Percentiles rank a stretch among this genome's conserved stretches.
These are phyloP conservation scores for Globisporangium nodosum DNA, from an alignment of 352 stramenopile genomes.

Conservation along the genomic window DNA sequence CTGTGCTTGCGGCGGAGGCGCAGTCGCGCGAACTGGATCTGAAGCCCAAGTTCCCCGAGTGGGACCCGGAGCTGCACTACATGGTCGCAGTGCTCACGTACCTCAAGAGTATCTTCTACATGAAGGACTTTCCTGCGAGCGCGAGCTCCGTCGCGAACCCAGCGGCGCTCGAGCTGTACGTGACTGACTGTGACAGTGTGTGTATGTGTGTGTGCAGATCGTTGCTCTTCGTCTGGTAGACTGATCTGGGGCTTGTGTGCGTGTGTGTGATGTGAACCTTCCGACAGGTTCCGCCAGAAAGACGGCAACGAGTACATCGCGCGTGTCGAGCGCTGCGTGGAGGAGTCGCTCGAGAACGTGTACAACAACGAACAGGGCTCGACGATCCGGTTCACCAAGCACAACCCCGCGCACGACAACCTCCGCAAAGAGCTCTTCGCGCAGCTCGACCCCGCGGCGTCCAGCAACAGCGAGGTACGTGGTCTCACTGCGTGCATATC, in stretches of 20 bases:
- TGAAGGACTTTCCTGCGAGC: conserved; percentile 87
- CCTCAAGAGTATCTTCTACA: conserved; percentile 98
- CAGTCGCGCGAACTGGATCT: conserved; percentile 90
- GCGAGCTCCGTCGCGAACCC: conserved; percentile 64
- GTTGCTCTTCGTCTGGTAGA: neutral
- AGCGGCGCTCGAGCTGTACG: conserved; percentile 82
- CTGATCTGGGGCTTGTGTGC: neutral
- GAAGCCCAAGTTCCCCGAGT: conserved; percentile 88
- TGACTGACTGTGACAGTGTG: conserved; percentile 5
- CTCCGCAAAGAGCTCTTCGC: conserved; percentile 76
- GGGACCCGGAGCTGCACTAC: conserved; percentile 93
- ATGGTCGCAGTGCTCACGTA: conserved; percentile 95
- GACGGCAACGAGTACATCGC: conserved; percentile 80
- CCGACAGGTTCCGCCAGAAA: conserved; percentile 69
- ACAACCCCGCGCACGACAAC: conserved; percentile 76
- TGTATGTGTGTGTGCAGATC: neutral
- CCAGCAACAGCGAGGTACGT: conserved; percentile 5
- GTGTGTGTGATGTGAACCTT: neutral
- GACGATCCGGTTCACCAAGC: conserved; percentile 84
- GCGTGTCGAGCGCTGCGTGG: conserved; percentile 89
- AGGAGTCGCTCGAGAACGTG: conserved; percentile 90
- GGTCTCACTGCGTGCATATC: neutral
- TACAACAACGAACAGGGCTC: conserved; percentile 92
- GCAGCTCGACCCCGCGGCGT: conserved; percentile 30
- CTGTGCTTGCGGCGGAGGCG: neutral